Evolutionary conservation across 176 grass and related monocot genomes (phyloP), one percentile per base, ranked within the genome.

Genomic region (Luzula sylvatica): DNA sequence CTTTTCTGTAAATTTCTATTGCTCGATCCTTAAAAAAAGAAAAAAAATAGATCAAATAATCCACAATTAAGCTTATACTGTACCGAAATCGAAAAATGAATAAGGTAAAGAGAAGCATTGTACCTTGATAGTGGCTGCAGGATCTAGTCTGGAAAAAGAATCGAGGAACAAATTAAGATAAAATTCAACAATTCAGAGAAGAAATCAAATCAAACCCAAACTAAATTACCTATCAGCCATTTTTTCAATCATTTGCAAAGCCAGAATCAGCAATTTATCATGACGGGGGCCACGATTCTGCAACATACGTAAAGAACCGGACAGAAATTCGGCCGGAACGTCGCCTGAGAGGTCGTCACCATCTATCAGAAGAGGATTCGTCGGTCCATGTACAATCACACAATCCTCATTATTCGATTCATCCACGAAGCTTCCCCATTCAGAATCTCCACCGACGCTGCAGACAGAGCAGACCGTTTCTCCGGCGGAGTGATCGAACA

Each of bases 1-100:
- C 81, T 54, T 82, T 94, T 72, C 86, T 94, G 52, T 86, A 94
- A 7, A 94, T 94, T 81, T 94, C 87, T 51, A 86, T 94, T 47
- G 87, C 87, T 56, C 82, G 77, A 42, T 94, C 87, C 87, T 93
- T 65, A 1, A 72, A 23, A 44, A 28, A 45, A 45, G 7, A 57
- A 45, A 69, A 18, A 46, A 38, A n/a, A 32, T 4, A 32, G 5
- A 32, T 4, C 29, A 65, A 3, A 23, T 13, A 16, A 29, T n/a
- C n/a, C n/a, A n/a, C n/a, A n/a, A n/a, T n/a, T n/a, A n/a, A n/a
- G n/a, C n/a, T n/a, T n/a, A n/a, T n/a, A n/a, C n/a, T n/a, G n/a
- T n/a, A n/a, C n/a, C n/a, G n/a, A n/a, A n/a, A n/a, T n/a, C n/a
- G 1, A 50, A 28, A 52, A 4, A 32, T 32, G 8, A 32, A 4